Evolutionary conservation across 1,284 basidiomycete species (phyloP), one percentile per base, ranked within the genome.

Genomic region (Salmacisia buchloeana): DNA sequence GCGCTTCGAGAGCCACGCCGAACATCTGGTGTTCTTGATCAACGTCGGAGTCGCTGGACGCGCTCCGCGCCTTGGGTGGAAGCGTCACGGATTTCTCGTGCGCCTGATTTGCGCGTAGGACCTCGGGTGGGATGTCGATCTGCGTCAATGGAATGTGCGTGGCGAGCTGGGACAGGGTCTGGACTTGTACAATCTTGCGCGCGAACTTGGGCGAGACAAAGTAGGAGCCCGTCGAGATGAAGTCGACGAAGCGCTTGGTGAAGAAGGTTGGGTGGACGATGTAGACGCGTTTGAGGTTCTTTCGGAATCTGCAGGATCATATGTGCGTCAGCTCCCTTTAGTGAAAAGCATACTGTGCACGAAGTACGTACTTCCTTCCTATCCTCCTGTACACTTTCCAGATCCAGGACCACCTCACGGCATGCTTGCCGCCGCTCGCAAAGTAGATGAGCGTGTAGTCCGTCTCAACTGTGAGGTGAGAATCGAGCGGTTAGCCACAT

Each of bases 181-280:
- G 82, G 63, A 89, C 84, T 77, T 89, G 91, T 35, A 83, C 81
- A 67, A 92, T 84, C 82, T 92, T 92, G 70, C 87, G 86, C 77
- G 89, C 89, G 81, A 92, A 92, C 79, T 92, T 92, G 33, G 90
- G 90, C 86, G 88, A 89, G 72, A 92, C 89, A 67, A 92, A 87
- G 45, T 89, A 89, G 3, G 89, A 89, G 45, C 90, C 90, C 59
- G 92, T 82, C 9, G 89, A 89, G 77, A 92, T 89, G 9, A 92
- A 81, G 87, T 91, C 89, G 89, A 74, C 34, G 46, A 63, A 38
- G 13, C 60, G 63, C 23, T 65, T 91, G 4, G 90, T 88, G 80
- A 91, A 92, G 80, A 90, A 90, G 2, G 88, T 89, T 1, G 90
- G 88, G 74, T 92, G 90, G 1, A 92, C 87, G 67, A 92, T 89